Conservation (phyloP, 371 early-diverging fungal genomes). For the Mucor circinelloides region DNA sequence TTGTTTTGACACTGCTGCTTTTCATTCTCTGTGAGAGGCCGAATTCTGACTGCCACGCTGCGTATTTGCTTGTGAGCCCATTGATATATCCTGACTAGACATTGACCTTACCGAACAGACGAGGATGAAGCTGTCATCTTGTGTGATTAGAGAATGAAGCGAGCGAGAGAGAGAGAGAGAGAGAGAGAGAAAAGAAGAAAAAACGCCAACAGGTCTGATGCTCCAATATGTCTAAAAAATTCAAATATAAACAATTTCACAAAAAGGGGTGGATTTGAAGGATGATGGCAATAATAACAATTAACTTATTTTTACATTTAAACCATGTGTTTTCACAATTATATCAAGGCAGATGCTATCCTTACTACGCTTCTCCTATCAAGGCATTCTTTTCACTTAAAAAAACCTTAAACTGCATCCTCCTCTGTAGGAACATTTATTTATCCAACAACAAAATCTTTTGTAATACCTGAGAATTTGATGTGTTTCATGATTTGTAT, state of each 20-base stretch:
- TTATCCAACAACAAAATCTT: not conserved
- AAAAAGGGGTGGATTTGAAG: not conserved
- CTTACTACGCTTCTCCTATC: not conserved
- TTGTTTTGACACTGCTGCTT: constrained; percentile 60
- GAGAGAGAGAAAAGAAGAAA: constrained; percentile 1
- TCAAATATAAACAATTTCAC: not conserved
- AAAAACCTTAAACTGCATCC: not conserved
- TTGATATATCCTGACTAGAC: not conserved
- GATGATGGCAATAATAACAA: not conserved
- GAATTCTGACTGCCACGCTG: constrained; percentile 76
- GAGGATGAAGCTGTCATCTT: constrained; percentile 16
- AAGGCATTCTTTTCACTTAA: not conserved
- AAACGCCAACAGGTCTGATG: constrained; percentile 6
- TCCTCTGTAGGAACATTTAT: not conserved
- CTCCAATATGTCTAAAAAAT: constrained; percentile 1
- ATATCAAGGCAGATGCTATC: not conserved
- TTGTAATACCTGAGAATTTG: not conserved
- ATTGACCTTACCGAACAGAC: constrained; percentile 23
- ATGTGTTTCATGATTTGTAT: constrained; percentile 8
- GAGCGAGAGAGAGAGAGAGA: constrained; percentile 2
- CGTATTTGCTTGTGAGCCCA: not conserved
- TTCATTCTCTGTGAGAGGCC: constrained; percentile 79
- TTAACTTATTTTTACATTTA: not conserved
- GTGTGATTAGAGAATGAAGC: not conserved
- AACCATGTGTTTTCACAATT: not conserved